These are phyloP conservation scores for Hypoxylon sp. DNA, from an alignment of 2,329 filamentous ascomycete genomes.

Conservation along the genomic window DNA sequence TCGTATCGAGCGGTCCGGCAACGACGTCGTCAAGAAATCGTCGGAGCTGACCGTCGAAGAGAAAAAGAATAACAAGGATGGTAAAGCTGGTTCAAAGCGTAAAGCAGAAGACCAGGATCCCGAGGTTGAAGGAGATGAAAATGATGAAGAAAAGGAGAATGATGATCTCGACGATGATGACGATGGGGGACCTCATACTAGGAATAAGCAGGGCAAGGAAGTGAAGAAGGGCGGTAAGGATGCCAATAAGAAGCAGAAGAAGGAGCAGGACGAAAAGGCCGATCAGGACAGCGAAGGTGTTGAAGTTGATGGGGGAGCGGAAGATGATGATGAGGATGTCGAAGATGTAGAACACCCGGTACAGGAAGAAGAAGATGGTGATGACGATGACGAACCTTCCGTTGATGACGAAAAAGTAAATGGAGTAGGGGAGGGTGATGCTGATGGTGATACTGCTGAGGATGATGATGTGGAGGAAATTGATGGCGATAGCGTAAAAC, in stretches of 20 bases:
- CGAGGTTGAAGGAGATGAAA: slow-evolving; percentile 28
- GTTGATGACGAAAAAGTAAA: slow-evolving; percentile 32
- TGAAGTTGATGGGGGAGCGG: slow-evolving; percentile 34
- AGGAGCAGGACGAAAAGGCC: slow-evolving; percentile 42
- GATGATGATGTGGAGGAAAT: not conserved
- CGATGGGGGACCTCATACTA: slow-evolving; percentile 42
- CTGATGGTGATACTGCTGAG: slow-evolving; percentile 15
- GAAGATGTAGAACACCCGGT: slow-evolving; percentile 2
- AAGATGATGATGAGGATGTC: slow-evolving; percentile 30
- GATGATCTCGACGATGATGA: not conserved
- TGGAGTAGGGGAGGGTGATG: slow-evolving; percentile 13
- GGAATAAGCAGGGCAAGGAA: slow-evolving; percentile 41
- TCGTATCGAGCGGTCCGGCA: slow-evolving; percentile 70
- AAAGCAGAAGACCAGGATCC: slow-evolving; percentile 38
- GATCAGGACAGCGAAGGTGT: slow-evolving; percentile 40
- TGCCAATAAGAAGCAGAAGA: slow-evolving; percentile 53
- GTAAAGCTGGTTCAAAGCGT: slow-evolving; percentile 51
- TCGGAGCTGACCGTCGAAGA: slow-evolving; percentile 72
- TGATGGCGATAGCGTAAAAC: slow-evolving; percentile 7
- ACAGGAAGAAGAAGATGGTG: slow-evolving; percentile 24
- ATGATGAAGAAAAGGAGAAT: slow-evolving; percentile 7
- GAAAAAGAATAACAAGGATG: slow-evolving; percentile 54
- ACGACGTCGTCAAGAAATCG: slow-evolving; percentile 76
- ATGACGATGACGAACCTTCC: slow-evolving; percentile 41
- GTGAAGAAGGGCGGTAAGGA: slow-evolving; percentile 49